A percentile compares a stretch with the other conserved stretches of the same genome.
Conservation (phyloP, 192 early-diverging fungal species). For the Coemansia sp. region DNA sequence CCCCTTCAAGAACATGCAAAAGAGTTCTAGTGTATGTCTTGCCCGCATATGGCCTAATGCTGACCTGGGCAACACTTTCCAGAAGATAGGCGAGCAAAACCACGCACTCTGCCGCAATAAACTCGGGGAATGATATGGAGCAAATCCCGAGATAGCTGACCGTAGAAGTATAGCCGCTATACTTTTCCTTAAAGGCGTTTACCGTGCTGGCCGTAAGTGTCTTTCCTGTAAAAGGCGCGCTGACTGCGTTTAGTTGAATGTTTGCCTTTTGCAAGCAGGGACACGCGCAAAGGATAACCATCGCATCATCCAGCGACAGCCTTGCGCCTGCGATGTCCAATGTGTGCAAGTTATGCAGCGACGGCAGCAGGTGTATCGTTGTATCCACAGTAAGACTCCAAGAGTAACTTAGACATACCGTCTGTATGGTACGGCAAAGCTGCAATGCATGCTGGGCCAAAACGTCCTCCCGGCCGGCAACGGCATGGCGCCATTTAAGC, state of each 20-base stretch:
- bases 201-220: not conserved
- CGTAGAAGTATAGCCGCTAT: not conserved
- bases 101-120: conserved; percentile 7
- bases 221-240: not conserved
- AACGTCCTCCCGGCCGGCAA: not conserved
- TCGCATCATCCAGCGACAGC: not conserved
- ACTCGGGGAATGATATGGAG: not conserved
- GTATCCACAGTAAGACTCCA: too few relatives aligned
- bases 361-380: not conserved
- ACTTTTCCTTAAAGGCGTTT: conserved; percentile 1
- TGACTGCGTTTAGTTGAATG: not conserved
- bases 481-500: conserved; percentile 1
- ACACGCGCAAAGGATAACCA: conserved; percentile 5
- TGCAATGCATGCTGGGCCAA: not conserved
- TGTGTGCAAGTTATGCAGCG: not conserved
- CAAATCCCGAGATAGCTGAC: conserved; percentile 2
- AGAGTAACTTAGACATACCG: conserved; percentile 2
- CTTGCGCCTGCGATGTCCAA: conserved; percentile 2
- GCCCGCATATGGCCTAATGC: too few relatives aligned
- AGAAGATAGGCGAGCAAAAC: conserved; percentile 13
- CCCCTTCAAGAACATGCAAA: not conserved
- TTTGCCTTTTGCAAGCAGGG: conserved; percentile 4
- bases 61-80: conserved; percentile 1
- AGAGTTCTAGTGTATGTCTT: too few relatives aligned
- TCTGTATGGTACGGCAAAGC: not conserved